These are phyloP conservation scores for Cardamine occulta DNA, from an alignment of 345 rosid species.

Conservation along the genomic window DNA sequence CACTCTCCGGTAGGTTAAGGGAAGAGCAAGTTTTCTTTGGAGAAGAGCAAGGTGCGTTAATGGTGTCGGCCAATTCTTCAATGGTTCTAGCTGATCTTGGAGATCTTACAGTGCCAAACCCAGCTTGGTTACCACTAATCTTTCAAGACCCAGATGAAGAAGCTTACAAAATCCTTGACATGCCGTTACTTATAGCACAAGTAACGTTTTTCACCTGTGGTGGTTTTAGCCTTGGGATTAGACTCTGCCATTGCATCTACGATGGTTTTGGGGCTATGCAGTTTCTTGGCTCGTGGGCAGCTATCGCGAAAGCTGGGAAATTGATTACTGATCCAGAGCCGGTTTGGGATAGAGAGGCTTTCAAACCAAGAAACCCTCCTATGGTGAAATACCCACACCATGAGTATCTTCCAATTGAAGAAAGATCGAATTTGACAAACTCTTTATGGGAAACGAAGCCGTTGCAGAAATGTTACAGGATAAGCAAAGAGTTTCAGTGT, in stretches of 20 bases:
- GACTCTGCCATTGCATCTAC: constrained; percentile 89
- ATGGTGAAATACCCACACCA: constrained; percentile 58
- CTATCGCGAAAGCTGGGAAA: constrained; percentile 61
- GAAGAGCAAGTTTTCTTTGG: constrained; percentile 80
- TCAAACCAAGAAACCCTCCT: constrained; percentile 75
- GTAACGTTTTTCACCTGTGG: constrained; percentile 80
- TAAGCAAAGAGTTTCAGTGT: constrained; percentile 69
- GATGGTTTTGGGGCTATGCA: constrained; percentile 97
- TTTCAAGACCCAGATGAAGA: constrained; percentile 69
- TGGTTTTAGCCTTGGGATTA: constrained; percentile 80
- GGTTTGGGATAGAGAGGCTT: constrained; percentile 73
- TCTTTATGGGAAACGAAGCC: constrained; percentile 72
- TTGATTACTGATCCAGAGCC: constrained; percentile 63
- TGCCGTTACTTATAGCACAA: constrained; percentile 88
- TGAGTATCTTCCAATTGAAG: constrained; percentile 76
- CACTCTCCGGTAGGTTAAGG: constrained; percentile 78
- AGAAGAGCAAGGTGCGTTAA: constrained; percentile 66
- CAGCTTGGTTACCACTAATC: constrained; percentile 80
- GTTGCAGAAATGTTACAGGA: constrained; percentile 70
- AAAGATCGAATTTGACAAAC: constrained; percentile 66
- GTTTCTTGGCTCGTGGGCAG: constrained; percentile 80
- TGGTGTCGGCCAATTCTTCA: constrained; percentile 70
- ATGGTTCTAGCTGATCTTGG: constrained; percentile 67
- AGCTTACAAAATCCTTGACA: constrained; percentile 72
- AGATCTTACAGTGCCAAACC: constrained; percentile 83